Conservation (phyloP, 768 basidiomycete genomes). For the Candolleomyces efflorescens region DNA sequence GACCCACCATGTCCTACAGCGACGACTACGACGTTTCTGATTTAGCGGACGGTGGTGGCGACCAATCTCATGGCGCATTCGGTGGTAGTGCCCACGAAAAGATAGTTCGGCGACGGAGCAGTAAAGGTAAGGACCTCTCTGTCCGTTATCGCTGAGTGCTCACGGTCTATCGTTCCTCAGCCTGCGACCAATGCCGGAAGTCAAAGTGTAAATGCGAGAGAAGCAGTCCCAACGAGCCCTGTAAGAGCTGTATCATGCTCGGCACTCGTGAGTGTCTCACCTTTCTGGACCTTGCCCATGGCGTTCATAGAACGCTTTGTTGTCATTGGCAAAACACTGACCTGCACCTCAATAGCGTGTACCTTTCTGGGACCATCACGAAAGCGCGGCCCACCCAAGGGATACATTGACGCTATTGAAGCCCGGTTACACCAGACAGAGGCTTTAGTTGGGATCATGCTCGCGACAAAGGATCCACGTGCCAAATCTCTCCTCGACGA, state of each 20-base stretch:
- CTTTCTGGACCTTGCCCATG: neutral
- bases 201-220: conserved; percentile 90
- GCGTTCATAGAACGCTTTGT: neutral
- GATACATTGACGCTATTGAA: conserved; percentile 94
- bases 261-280: conserved; percentile 51
- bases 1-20: conserved; percentile 38
- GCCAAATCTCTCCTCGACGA: conserved; percentile 44
- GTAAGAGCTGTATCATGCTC: conserved; percentile 73
- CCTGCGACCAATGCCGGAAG: conserved; percentile 88
- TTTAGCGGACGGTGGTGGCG: conserved; percentile 41
- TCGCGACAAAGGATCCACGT: conserved; percentile 44
- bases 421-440: conserved; percentile 88
- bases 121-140: conserved; percentile 50
- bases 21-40: conserved; percentile 63
- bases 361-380: conserved; percentile 77
- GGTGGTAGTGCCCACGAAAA: conserved; percentile 33
- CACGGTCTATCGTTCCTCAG: conserved; percentile 28
- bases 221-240: conserved; percentile 52
- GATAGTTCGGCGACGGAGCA: conserved; percentile 65
- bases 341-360: conserved; percentile 43
- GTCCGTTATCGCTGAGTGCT: neutral
- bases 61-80: conserved; percentile 11
- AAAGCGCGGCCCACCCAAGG: conserved; percentile 86
- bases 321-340: conserved; percentile 8
- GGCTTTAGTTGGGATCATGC: conserved; percentile 78